phyloP scores from a whole-genome alignment of 2,329 filamentous ascomycete genomes.

The Colletotrichum horii region DNA sequence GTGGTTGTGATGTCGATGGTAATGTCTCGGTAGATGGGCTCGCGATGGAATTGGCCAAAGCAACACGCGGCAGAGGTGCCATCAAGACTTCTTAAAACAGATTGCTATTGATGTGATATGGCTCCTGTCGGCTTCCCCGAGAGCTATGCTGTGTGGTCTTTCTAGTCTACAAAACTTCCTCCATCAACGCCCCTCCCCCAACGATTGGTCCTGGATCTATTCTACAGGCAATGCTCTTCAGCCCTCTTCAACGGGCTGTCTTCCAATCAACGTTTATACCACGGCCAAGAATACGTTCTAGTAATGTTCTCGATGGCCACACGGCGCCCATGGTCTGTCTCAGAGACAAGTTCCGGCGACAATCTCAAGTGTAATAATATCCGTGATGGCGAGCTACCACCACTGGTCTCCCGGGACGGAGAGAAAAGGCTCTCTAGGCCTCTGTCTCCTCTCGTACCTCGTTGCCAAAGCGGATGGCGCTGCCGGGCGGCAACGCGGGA shows the following conservation, averaged over 20 bases:
- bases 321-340: background rate
- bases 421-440: background rate
- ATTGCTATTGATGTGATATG: background rate
- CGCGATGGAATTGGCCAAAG: background rate
- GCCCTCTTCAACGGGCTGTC: background rate
- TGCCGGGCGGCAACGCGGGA: conserved; percentile 41
- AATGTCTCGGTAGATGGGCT: background rate
- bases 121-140: background rate
- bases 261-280: background rate
- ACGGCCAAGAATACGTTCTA: background rate
- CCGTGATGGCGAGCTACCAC: background rate
- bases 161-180: background rate
- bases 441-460: conserved; percentile 39
- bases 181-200: background rate
- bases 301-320: background rate
- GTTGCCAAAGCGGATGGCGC: conserved; percentile 29
- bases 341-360: background rate
- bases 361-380: background rate
- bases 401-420: background rate
- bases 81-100: background rate
- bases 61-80: background rate
- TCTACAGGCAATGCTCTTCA: background rate
- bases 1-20: background rate
- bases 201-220: background rate
- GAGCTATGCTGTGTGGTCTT: background rate